phyloP scores from a whole-genome alignment of 73 alveolate species.

The Paramecium octaurelia region DNA sequence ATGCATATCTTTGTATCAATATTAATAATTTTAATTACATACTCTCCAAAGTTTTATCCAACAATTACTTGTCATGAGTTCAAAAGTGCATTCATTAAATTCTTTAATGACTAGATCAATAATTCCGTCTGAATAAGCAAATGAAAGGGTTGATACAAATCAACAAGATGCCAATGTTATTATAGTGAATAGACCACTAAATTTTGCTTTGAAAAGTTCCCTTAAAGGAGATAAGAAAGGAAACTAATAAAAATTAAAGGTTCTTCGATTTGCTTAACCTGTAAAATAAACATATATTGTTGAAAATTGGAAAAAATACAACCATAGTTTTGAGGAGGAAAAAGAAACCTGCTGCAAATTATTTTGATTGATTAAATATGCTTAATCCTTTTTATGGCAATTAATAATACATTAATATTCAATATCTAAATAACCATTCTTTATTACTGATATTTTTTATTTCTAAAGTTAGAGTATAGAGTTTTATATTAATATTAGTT shows the following conservation, averaged over 20 bases:
- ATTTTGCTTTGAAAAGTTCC: neutral
- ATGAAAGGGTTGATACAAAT: neutral
- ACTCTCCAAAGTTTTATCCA: neutral
- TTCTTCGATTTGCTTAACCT: neutral
- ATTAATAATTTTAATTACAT: neutral
- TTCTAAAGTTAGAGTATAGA: neutral
- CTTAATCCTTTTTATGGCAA: neutral
- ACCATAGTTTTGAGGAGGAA: neutral
- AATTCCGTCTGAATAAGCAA: neutral
- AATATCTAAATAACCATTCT: neutral
- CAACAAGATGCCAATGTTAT: neutral
- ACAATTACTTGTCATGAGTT: neutral
- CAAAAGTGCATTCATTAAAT: neutral
- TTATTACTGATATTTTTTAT: neutral
- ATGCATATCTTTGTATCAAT: neutral
- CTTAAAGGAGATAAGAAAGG: neutral
- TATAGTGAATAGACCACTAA: neutral
- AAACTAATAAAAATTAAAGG: neutral
- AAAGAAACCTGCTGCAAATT: neutral
- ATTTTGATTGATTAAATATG: neutral
- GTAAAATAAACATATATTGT: neutral
- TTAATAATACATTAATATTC: neutral
- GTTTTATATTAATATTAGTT: neutral
- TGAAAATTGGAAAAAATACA: neutral
- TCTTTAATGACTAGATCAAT: neutral